A percentile compares a stretch with the other conserved stretches of the same genome.
Evolutionary conservation across 257 asterid species (phyloP).

Genomic region (Gynochthodes officinalis): DNA sequence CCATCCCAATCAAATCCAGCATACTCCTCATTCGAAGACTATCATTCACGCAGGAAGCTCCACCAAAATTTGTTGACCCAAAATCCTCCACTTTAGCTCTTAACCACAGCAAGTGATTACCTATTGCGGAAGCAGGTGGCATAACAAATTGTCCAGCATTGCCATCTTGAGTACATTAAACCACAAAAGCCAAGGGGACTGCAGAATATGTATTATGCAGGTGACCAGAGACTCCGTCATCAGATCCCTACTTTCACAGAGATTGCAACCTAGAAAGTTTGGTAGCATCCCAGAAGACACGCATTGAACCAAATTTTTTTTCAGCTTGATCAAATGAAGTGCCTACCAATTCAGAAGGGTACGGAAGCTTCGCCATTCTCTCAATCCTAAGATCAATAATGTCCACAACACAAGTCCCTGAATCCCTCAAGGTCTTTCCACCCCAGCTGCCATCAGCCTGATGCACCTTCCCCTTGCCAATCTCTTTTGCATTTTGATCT

Average conservation of each 20-base stretch:
- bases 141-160: neutral
- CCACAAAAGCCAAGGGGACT: neutral
- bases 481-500: conserved; percentile 51
- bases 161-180: neutral
- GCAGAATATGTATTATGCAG: neutral
- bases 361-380: conserved; percentile 45
- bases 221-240: neutral
- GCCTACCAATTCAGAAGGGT: conserved; percentile 61
- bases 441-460: conserved; percentile 70
- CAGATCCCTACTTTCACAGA: conserved; percentile 27
- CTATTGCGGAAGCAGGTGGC: neutral
- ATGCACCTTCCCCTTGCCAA: conserved; percentile 65
- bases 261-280: conserved; percentile 47
- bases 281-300: conserved; percentile 68
- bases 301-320: conserved; percentile 48
- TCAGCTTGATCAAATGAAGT: conserved; percentile 62
- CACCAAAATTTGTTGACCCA: neutral
- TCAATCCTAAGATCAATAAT: conserved; percentile 48
- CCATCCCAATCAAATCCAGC: neutral
- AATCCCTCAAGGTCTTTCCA: conserved; percentile 55
- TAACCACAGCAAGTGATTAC: neutral
- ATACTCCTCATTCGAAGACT: neutral
- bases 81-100: neutral
- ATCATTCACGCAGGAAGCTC: neutral
- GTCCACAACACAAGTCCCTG: conserved; percentile 68